Conservation (phyloP, 345 rosid species). For the Iberis pinnata region DNA sequence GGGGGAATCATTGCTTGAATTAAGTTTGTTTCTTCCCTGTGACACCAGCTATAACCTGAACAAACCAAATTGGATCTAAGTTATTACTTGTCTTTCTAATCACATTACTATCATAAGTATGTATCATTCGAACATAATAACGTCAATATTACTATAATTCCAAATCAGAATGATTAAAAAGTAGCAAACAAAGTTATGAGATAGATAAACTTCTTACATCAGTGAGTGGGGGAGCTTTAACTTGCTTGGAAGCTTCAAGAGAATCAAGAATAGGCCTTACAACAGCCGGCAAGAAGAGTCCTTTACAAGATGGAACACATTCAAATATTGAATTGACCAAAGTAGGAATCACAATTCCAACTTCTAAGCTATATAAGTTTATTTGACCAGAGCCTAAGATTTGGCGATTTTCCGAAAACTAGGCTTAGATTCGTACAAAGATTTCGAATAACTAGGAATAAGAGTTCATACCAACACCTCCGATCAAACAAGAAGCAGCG, state of each 20-base stretch:
- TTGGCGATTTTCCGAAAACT: too few species aligned
- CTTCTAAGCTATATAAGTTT: too few species aligned
- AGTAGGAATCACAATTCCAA: too few species aligned
- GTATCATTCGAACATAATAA: not conserved
- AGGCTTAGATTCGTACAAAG: too few species aligned
- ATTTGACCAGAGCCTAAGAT: too few species aligned
- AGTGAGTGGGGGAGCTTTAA: slow-evolving; percentile 62
- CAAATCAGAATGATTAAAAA: not conserved
- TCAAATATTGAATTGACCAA: too few species aligned
- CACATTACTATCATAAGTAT: not conserved
- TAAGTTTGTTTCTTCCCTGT: slow-evolving; percentile 61
- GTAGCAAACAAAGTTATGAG: too few species aligned
- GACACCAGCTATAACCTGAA: slow-evolving; percentile 80
- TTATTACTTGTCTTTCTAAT: too few species aligned
- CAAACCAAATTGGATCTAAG: not conserved
- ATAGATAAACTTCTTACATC: too few species aligned
- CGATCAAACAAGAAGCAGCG: slow-evolving; percentile 82
- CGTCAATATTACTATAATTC: too few species aligned
- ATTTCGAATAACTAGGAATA: too few species aligned
- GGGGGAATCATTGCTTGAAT: slow-evolving; percentile 9
- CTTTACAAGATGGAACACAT: slow-evolving; percentile 32
- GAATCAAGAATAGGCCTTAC: slow-evolving; percentile 95
- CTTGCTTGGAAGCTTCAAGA: slow-evolving; percentile 71
- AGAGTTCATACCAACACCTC: slow-evolving; percentile 56
- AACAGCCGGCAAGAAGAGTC: slow-evolving; percentile 89